These are phyloP conservation scores for Hericium coralloides DNA, from an alignment of 768 basidiomycete genomes.

Conservation along the genomic window DNA sequence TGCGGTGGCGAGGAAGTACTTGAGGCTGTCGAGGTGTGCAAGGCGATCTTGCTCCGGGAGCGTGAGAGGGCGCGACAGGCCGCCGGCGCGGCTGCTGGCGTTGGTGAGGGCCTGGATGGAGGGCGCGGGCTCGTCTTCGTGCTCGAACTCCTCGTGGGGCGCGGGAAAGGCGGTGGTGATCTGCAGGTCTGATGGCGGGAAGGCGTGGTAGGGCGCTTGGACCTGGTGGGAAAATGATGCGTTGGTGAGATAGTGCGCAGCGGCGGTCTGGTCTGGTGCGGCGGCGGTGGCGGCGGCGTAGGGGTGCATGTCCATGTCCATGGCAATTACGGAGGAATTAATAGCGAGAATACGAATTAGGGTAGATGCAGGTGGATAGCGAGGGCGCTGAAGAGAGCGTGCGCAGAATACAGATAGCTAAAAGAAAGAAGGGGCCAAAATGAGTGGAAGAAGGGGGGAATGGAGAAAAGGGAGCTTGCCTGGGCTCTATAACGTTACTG, in stretches of 20 bases:
- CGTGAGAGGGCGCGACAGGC: conserved; percentile 49
- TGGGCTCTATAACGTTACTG: neutral
- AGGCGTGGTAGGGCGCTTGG: neutral
- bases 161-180: conserved; percentile 8
- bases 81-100: conserved; percentile 7
- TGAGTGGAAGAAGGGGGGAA: neutral
- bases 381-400: neutral
- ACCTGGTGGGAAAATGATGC: neutral
- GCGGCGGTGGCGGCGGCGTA: neutral
- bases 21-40: conserved; percentile 72
- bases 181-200: neutral
- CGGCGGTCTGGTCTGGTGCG: too few species aligned
- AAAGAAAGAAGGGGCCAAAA: neutral
- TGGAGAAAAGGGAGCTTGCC: neutral
- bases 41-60: conserved; percentile 60
- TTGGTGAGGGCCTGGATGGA: conserved; percentile 11
- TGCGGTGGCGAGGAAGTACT: conserved; percentile 83
- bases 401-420: neutral
- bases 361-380: neutral
- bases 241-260: neutral
- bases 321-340: neutral
- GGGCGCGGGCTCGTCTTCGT: conserved; percentile 7
- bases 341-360: neutral
- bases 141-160: conserved; percentile 13
- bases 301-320: neutral